Evolutionary conservation across 1,139 yeast genomes (phyloP).

Genomic region (Saccharomyces uvarum): DNA sequence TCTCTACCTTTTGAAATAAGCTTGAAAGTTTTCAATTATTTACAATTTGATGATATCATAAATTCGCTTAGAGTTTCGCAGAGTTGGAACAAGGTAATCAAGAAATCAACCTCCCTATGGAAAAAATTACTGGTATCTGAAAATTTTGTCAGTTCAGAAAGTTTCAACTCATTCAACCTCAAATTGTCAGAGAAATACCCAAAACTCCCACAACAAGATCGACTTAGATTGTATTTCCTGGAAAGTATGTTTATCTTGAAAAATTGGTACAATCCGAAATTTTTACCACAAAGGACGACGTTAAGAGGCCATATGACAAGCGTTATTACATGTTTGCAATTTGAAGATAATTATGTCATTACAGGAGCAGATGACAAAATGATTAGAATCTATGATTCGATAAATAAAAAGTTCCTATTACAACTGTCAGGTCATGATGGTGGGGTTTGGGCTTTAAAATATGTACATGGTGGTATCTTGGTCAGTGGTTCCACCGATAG

Average conservation of each 20-base stretch:
- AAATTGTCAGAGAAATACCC: conserved; percentile 1
- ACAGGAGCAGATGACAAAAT: conserved; percentile 88
- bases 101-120: conserved; percentile 56
- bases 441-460: conserved; percentile 97
- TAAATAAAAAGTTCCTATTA: conserved; percentile 59
- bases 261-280: conserved; percentile 78
- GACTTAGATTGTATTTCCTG: conserved; percentile 3
- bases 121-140: conserved; percentile 46
- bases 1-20: conserved; percentile 74
- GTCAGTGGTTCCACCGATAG: conserved; percentile 92
- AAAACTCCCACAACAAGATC: conserved; percentile 1
- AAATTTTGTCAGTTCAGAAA: conserved; percentile 38
- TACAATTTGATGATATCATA: conserved; percentile 60
- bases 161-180: conserved; percentile 11
- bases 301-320: conserved; percentile 69
- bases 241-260: conserved; percentile 35
- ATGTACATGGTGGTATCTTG: conserved; percentile 45
- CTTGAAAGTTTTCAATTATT: conserved; percentile 53
- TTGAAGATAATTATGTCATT: conserved; percentile 82
- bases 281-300: conserved; percentile 60
- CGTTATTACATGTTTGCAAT: conserved; percentile 89
- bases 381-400: conserved; percentile 74
- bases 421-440: conserved; percentile 87
- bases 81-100: conserved; percentile 60
- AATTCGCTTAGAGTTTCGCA: conserved; percentile 59